Percentiles rank a stretch among this genome's conserved stretches.
Evolutionary conservation across 2,329 filamentous ascomycete genomes (phyloP).

Genomic region (Neofusicoccum sp.): DNA sequence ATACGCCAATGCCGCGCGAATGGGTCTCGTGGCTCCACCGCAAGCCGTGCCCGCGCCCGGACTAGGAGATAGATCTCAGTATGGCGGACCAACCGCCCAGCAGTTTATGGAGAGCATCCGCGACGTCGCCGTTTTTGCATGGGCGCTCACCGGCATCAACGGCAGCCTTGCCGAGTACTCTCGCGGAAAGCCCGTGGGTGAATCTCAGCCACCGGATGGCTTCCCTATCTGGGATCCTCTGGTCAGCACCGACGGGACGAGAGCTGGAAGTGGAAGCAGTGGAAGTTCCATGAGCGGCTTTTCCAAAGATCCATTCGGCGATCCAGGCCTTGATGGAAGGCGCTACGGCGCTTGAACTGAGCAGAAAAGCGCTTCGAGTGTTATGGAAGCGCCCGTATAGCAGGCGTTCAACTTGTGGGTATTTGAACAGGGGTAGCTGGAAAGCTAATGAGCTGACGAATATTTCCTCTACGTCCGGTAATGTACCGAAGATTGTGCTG

Average conservation of each 20-base stretch:
- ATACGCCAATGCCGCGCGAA: slow-evolving; percentile 16
- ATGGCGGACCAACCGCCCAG: slow-evolving; percentile 55
- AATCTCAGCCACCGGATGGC: slow-evolving; percentile 60
- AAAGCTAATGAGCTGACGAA: not conserved
- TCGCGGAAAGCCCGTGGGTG: slow-evolving; percentile 61
- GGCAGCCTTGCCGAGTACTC: slow-evolving; percentile 66
- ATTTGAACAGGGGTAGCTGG: not conserved
- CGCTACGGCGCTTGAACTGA: not conserved
- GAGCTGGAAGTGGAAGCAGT: slow-evolving; percentile 9
- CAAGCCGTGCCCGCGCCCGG: slow-evolving; percentile 29
- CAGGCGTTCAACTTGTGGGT: not conserved
- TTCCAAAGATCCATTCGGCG: slow-evolving; percentile 32
- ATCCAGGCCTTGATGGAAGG: slow-evolving; percentile 30
- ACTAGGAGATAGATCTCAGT: not conserved
- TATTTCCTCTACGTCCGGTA: not conserved
- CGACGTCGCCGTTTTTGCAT: slow-evolving; percentile 84
- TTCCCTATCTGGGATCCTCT: slow-evolving; percentile 56
- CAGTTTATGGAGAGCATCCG: slow-evolving; percentile 77
- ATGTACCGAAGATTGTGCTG: not conserved
- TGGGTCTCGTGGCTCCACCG: slow-evolving; percentile 12
- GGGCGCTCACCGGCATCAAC: slow-evolving; percentile 79
- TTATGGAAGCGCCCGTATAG: not conserved
- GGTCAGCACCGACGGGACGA: not conserved
- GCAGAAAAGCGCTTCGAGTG: not conserved
- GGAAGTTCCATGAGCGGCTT: slow-evolving; percentile 9